Conservation (phyloP, 169 alveolate species). For the Plasmodium billcollinsi region DNA sequence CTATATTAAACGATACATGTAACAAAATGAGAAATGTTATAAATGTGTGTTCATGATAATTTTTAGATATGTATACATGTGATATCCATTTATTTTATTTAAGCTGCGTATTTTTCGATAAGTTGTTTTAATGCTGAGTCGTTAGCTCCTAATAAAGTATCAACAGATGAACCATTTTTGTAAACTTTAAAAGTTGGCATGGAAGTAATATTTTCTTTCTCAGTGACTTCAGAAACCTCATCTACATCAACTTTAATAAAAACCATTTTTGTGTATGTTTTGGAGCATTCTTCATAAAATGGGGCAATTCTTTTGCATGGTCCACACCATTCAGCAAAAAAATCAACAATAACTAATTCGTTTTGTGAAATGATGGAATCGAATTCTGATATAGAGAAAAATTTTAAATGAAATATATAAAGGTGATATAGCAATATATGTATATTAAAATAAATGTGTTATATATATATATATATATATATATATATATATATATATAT, state of each 20-base stretch:
- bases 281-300: slow-evolving; percentile 84
- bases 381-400: slow-evolving; percentile 77
- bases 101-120: slow-evolving; percentile 70
- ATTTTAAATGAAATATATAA: too few relatives aligned
- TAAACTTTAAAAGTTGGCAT: slow-evolving; percentile 87
- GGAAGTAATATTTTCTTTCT: slow-evolving; percentile 83
- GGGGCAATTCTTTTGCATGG: slow-evolving; percentile 92
- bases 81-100: neutral
- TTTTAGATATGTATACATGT: neutral
- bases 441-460: too few relatives aligned
- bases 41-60: neutral
- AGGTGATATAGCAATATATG: too few relatives aligned
- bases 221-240: slow-evolving; percentile 82
- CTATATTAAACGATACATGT: too few relatives aligned
- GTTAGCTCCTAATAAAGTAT: slow-evolving; percentile 84
- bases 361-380: slow-evolving; percentile 79
- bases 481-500: too few relatives aligned
- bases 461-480: too few relatives aligned
- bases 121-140: slow-evolving; percentile 78
- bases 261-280: slow-evolving; percentile 76
- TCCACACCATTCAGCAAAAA: slow-evolving; percentile 97
- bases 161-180: slow-evolving; percentile 84
- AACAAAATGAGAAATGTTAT: too few relatives aligned
- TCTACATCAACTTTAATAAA: slow-evolving; percentile 86
- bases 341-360: slow-evolving; percentile 92